Percentiles rank a stretch among this genome's conserved stretches.
Conservation (phyloP, 345 rosid species). For the Pistacia integerrima region DNA sequence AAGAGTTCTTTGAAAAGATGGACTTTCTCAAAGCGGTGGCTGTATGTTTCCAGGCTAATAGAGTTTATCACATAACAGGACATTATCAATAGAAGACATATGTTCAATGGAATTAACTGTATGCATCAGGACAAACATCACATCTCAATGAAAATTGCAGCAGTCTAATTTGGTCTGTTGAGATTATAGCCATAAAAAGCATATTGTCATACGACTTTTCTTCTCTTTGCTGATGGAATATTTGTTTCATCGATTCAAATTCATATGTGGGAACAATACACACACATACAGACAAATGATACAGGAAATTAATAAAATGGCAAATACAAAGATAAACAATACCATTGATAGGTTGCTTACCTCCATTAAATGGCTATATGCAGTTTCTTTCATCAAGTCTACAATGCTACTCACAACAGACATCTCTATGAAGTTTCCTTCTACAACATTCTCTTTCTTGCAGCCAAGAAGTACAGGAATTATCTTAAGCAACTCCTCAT, state of each 20-base stretch:
- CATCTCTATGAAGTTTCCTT: conserved; percentile 46
- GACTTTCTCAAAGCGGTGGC: neutral
- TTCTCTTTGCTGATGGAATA: no score
- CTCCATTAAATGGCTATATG: conserved; percentile 93
- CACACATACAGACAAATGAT: no score
- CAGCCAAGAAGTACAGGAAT: conserved; percentile 71
- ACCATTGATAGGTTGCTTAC: conserved; percentile 36
- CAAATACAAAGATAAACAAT: neutral
- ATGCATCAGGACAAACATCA: neutral
- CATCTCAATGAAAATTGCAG: no score
- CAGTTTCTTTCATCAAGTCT: conserved; percentile 70
- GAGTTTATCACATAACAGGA: neutral
- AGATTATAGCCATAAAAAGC: no score
- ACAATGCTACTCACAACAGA: conserved; percentile 38
- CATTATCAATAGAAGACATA: neutral
- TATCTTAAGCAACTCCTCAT: conserved; percentile 59
- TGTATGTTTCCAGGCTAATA: neutral
- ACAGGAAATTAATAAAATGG: neutral
- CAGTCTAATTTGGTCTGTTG: no score
- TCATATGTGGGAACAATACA: no score
- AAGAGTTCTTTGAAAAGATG: neutral
- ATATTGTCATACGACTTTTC: no score
- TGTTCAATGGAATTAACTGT: neutral
- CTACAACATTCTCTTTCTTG: conserved; percentile 41
- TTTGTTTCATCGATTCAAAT: no score